Percentiles rank a stretch among this genome's conserved stretches.
Evolutionary conservation across 2,329 filamentous ascomycete genomes (phyloP).

Genomic region (Xylaria sp.): DNA sequence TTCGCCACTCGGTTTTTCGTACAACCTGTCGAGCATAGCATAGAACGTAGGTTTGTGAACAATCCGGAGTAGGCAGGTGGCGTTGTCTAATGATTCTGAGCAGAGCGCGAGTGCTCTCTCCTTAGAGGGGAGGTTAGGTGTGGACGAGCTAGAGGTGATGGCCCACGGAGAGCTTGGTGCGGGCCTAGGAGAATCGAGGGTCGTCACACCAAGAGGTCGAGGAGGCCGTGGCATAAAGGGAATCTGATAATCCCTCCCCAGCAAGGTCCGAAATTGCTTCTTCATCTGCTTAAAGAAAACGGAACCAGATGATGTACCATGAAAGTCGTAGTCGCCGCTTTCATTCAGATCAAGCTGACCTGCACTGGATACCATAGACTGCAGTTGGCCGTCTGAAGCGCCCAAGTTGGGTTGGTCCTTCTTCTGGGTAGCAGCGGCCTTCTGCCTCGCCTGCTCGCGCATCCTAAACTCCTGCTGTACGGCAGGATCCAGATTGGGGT

Average conservation of each 20-base stretch:
- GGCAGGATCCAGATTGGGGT: conserved; percentile 82
- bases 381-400: conserved; percentile 74
- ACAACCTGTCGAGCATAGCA: conserved; percentile 73
- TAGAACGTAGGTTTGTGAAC: conserved; percentile 79
- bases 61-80: conserved; percentile 63
- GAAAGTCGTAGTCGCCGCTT: conserved; percentile 92
- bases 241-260: conserved; percentile 71
- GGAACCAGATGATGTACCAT: conserved; percentile 90
- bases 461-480: conserved; percentile 76
- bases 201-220: conserved; percentile 60
- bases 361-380: conserved; percentile 94
- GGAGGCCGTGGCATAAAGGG: conserved; percentile 67
- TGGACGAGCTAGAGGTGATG: conserved; percentile 59
- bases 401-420: conserved; percentile 49
- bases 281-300: conserved; percentile 89
- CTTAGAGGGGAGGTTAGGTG: conserved; percentile 76
- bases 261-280: conserved; percentile 83
- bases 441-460: conserved; percentile 63
- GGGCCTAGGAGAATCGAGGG: conserved; percentile 77
- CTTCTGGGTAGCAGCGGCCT: conserved; percentile 57
- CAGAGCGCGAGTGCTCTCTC: conserved; percentile 60
- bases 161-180: conserved; percentile 72
- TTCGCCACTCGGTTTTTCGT: conserved; percentile 67
- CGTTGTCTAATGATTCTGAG: conserved; percentile 54
- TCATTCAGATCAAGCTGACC: conserved; percentile 93